Evolutionary conservation across 2,329 filamentous ascomycete genomes (phyloP).

Genomic region (Pseudofabraea citricarpa): DNA sequence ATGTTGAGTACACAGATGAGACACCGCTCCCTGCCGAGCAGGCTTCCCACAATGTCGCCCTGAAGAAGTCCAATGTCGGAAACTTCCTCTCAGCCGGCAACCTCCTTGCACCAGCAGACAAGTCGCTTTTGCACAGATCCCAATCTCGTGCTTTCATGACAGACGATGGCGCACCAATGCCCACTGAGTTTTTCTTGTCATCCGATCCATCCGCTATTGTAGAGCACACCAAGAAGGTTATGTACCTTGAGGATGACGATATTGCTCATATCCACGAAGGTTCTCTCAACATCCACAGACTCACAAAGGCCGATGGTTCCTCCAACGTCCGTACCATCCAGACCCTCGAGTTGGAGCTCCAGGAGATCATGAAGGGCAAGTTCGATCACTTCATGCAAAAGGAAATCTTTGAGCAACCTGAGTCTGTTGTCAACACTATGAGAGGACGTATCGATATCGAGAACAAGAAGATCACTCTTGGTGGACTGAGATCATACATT

Average conservation of each 20-base stretch:
- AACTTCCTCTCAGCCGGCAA: slow-evolving; percentile 62
- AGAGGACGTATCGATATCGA: slow-evolving; percentile 91
- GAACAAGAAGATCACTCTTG: slow-evolving; percentile 93
- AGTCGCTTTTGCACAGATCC: slow-evolving; percentile 95
- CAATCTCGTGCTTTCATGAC: slow-evolving; percentile 99
- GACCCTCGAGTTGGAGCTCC: slow-evolving; percentile 96
- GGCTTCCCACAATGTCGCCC: slow-evolving; percentile 90
- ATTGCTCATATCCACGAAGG: slow-evolving; percentile 99
- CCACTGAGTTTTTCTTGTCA: slow-evolving; percentile 98
- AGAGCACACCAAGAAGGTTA: slow-evolving; percentile 99
- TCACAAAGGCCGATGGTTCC: slow-evolving; percentile 93
- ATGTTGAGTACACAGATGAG: slow-evolving; percentile 91
- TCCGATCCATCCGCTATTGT: slow-evolving; percentile 98
- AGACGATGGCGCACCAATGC: slow-evolving; percentile 95
- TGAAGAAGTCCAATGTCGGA: slow-evolving; percentile 77
- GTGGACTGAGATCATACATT: slow-evolving; percentile 94
- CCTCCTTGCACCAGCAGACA: slow-evolving; percentile 86
- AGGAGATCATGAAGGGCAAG: slow-evolving; percentile 99
- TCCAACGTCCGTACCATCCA: slow-evolving; percentile 98
- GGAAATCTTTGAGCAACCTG: slow-evolving; percentile 99
- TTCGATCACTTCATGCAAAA: slow-evolving; percentile 99
- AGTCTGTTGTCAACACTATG: slow-evolving; percentile 99
- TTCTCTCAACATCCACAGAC: slow-evolving; percentile 96
- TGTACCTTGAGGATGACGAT: slow-evolving; percentile 99
- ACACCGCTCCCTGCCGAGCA: slow-evolving; percentile 82